Evolutionary conservation across 1,284 basidiomycete genomes (phyloP).

Genomic region (Vanrija sp.): DNA sequence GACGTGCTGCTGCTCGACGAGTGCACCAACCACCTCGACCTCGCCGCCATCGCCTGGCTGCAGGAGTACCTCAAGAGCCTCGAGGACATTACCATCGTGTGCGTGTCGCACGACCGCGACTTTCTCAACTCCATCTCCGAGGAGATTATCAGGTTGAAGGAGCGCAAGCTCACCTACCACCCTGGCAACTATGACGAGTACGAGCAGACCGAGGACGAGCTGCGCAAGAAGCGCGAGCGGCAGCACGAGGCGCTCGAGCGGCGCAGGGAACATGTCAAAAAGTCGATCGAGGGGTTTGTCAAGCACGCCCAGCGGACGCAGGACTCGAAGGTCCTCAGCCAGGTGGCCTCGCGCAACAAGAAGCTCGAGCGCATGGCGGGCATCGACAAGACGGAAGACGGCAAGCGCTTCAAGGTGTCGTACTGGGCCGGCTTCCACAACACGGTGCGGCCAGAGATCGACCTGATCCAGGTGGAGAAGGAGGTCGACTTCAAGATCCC

Average conservation of each 20-base stretch:
- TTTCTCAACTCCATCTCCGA: conserved; percentile 64
- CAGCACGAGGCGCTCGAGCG: conserved; percentile 58
- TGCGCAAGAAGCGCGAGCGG: conserved; percentile 52
- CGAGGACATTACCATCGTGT: conserved; percentile 54
- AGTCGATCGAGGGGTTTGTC: conserved; percentile 15
- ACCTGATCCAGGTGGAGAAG: conserved; percentile 55
- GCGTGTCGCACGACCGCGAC: conserved; percentile 65
- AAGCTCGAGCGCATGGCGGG: conserved; percentile 62
- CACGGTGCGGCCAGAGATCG: conserved; percentile 53
- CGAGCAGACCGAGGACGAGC: conserved; percentile 18
- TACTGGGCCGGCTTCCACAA: conserved; percentile 55
- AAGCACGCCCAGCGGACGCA: conserved; percentile 9
- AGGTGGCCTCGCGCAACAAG: conserved; percentile 59
- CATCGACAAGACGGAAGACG: conserved; percentile 54
- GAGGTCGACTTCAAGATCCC: conserved; percentile 54
- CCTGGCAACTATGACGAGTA: conserved; percentile 21
- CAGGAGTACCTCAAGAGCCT: conserved; percentile 56
- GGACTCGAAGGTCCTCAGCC: conserved; percentile 18
- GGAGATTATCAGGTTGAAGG: conserved; percentile 63
- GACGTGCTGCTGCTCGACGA: conserved; percentile 51
- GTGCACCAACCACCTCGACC: conserved; percentile 52
- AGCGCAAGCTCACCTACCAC: conserved; percentile 56
- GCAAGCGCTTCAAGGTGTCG: conserved; percentile 61
- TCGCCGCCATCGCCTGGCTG: conserved; percentile 50
- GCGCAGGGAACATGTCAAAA: conserved; percentile 53